These are phyloP conservation scores for Mucor circinelloides DNA, from an alignment of 371 early-diverging fungal genomes.

Conservation along the genomic window DNA sequence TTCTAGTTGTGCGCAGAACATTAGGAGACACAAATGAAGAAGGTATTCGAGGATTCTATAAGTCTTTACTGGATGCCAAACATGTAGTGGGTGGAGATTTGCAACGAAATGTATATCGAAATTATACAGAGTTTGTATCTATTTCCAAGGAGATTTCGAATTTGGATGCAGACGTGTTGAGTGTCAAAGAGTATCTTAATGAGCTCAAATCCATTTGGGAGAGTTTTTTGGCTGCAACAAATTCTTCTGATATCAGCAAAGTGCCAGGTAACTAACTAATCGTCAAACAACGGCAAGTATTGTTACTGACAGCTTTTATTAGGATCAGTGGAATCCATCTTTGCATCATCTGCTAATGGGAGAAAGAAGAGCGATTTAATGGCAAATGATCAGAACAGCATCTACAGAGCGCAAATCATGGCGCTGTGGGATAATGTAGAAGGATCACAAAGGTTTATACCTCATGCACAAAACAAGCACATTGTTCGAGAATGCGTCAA, in stretches of 20 bases:
- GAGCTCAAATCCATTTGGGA: constrained; percentile 72
- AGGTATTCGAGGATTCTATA: constrained; percentile 60
- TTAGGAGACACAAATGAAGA: constrained; percentile 66
- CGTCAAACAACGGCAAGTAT: not conserved
- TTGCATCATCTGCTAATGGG: constrained; percentile 13
- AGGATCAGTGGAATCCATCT: constrained; percentile 6
- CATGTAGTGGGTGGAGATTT: constrained; percentile 80
- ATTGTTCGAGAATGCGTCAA: constrained; percentile 79
- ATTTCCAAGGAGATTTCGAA: constrained; percentile 94
- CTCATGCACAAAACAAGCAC: constrained; percentile 74
- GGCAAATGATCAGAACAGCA: constrained; percentile 57
- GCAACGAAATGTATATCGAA: constrained; percentile 89
- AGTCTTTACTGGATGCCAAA: constrained; percentile 71
- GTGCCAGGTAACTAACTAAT: not conserved
- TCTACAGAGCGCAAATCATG: constrained; percentile 66
- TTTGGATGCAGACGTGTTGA: constrained; percentile 74
- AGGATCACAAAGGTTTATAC: constrained; percentile 79
- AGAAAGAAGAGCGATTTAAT: constrained; percentile 45
- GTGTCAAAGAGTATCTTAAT: constrained; percentile 66
- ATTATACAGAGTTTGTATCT: constrained; percentile 92
- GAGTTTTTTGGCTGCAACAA: constrained; percentile 53
- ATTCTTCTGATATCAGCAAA: constrained; percentile 23
- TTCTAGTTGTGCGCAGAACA: constrained; percentile 53
- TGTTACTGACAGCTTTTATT: not conserved
- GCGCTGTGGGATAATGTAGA: constrained; percentile 79